A percentile compares a stretch with the other conserved stretches of the same genome.
phyloP scores from a whole-genome alignment of 2,329 filamentous ascomycete species.

The Emergomyces orientalis region DNA sequence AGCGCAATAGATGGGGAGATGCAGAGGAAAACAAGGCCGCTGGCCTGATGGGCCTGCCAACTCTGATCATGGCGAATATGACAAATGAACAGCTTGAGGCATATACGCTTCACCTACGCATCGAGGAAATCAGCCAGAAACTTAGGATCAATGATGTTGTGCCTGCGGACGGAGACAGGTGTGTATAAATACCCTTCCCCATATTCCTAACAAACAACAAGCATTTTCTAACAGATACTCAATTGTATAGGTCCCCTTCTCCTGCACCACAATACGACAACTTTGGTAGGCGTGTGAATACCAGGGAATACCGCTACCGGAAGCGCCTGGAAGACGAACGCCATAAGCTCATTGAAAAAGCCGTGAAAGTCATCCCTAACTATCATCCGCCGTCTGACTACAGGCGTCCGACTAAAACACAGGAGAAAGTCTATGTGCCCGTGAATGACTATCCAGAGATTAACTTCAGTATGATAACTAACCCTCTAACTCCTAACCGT shows the following conservation, averaged over 20 bases:
- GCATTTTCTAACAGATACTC: conserved; percentile 12
- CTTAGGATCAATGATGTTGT: conserved; percentile 98
- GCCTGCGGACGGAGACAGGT: conserved; percentile 92
- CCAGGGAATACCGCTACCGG: conserved; percentile 94
- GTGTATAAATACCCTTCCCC: conserved; percentile 31
- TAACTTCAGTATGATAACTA: conserved; percentile 99
- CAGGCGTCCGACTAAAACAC: conserved; percentile 96
- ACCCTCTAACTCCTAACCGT: conserved; percentile 79
- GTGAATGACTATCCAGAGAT: conserved; percentile 99
- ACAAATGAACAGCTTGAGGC: conserved; percentile 96
- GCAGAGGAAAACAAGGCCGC: conserved; percentile 97
- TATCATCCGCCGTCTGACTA: conserved; percentile 98
- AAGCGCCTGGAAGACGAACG: conserved; percentile 98
- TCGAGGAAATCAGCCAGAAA: conserved; percentile 99
- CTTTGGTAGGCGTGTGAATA: conserved; percentile 98
- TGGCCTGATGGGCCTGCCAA: conserved; percentile 92
- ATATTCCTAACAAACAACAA: neutral
- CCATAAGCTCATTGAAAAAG: conserved; percentile 96
- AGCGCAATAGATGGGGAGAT: conserved; percentile 98
- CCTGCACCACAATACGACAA: conserved; percentile 97
- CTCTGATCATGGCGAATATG: conserved; percentile 94
- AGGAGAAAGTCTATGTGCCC: conserved; percentile 99
- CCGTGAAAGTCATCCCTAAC: conserved; percentile 99
- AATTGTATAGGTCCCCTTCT: conserved; percentile 67
- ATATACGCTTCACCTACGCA: conserved; percentile 90